Conservation (phyloP, 2,329 filamentous ascomycete genomes). For the Fusarium tricinctum region DNA sequence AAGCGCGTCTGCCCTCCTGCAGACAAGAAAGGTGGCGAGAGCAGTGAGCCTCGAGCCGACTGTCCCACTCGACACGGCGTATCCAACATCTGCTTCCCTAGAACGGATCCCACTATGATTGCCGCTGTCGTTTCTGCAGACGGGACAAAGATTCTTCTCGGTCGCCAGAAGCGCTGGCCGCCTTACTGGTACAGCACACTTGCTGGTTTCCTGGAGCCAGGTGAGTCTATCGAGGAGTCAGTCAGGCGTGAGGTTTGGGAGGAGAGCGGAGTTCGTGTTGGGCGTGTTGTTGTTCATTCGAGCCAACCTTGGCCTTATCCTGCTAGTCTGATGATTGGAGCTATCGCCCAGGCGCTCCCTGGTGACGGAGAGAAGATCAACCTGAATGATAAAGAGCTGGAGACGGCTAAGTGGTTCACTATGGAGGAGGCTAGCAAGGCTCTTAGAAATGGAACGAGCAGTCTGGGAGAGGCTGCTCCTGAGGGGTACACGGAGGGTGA, state of each 20-base stretch:
- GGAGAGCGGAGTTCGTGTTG: slow-evolving; percentile 82
- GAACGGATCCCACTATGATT: slow-evolving; percentile 95
- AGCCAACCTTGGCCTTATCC: slow-evolving; percentile 92
- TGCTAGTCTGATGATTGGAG: slow-evolving; percentile 86
- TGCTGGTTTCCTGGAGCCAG: slow-evolving; percentile 87
- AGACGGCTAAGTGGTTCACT: slow-evolving; percentile 89
- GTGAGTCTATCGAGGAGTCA: slow-evolving; percentile 87
- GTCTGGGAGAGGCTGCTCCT: slow-evolving; percentile 74
- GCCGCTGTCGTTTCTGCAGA: slow-evolving; percentile 90
- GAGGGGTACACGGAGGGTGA: slow-evolving; percentile 80
- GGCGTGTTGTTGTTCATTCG: slow-evolving; percentile 83
- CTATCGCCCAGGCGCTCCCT: slow-evolving; percentile 86
- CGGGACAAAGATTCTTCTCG: slow-evolving; percentile 82
- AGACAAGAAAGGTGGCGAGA: slow-evolving; percentile 67
- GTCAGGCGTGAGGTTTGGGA: slow-evolving; percentile 89
- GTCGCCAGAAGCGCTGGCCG: slow-evolving; percentile 87
- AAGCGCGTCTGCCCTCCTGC: slow-evolving; percentile 84
- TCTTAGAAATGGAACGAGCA: slow-evolving; percentile 73
- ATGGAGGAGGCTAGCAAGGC: slow-evolving; percentile 85
- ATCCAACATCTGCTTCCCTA: slow-evolving; percentile 91
- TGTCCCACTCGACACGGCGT: slow-evolving; percentile 88
- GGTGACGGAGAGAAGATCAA: slow-evolving; percentile 80
- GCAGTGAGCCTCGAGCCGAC: slow-evolving; percentile 69
- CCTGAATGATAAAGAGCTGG: slow-evolving; percentile 91
- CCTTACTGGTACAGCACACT: slow-evolving; percentile 89